Evolutionary conservation across 2,329 filamentous ascomycete genomes (phyloP).

Genomic region (Paraphaeosphaeria sporulosa): DNA sequence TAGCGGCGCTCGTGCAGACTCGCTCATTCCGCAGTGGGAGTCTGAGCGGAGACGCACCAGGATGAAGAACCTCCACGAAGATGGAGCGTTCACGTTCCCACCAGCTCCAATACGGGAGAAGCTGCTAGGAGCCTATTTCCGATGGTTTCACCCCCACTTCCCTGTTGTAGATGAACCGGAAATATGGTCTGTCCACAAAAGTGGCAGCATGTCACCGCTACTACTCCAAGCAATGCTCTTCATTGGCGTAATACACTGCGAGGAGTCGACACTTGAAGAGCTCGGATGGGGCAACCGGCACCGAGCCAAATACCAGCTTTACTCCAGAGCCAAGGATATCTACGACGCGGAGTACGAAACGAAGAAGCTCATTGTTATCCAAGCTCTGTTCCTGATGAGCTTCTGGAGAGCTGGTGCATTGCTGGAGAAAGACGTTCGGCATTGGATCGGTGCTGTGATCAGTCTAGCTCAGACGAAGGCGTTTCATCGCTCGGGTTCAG

Average conservation of each 20-base stretch:
- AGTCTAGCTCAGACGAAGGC: slow-evolving; percentile 61
- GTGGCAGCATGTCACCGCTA: slow-evolving; percentile 57
- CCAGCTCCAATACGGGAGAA: slow-evolving; percentile 52
- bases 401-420: slow-evolving; percentile 60
- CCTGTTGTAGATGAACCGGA: slow-evolving; percentile 60
- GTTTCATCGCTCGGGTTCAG: slow-evolving; percentile 48
- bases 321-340: slow-evolving; percentile 59
- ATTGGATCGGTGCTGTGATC: slow-evolving; percentile 56
- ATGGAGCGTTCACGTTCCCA: slow-evolving; percentile 57
- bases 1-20: slow-evolving; percentile 43
- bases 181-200: slow-evolving; percentile 50
- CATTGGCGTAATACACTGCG: slow-evolving; percentile 63
- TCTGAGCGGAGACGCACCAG: slow-evolving; percentile 42
- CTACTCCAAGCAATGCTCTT: slow-evolving; percentile 63
- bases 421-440: slow-evolving; percentile 45
- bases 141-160: slow-evolving; percentile 65
- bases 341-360: slow-evolving; percentile 63
- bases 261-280: slow-evolving; percentile 53
- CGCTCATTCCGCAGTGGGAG: slow-evolving; percentile 48
- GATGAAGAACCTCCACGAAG: slow-evolving; percentile 48
- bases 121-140: slow-evolving; percentile 61
- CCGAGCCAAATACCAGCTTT: slow-evolving; percentile 60
- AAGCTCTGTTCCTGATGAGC: slow-evolving; percentile 63
- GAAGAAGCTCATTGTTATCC: slow-evolving; percentile 59
- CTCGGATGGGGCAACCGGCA: slow-evolving; percentile 60